A percentile compares a stretch with the other conserved stretches of the same genome.
Conservation (phyloP, 2,329 filamentous ascomycete genomes). For the Akanthomyces dipterigenus region DNA sequence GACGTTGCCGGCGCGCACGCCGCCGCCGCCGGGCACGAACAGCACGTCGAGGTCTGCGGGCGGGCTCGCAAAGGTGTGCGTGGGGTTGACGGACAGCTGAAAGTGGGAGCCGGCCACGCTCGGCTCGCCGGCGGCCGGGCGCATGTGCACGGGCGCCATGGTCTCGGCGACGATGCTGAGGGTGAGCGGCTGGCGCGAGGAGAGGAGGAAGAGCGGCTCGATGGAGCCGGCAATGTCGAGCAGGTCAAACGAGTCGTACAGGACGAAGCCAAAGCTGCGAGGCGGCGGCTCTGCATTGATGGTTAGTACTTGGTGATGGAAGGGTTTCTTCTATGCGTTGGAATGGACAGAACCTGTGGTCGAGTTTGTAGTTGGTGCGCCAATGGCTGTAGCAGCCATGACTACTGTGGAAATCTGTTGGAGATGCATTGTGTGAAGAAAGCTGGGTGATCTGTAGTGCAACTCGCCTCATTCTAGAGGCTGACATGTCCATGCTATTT, state of each 20-base stretch:
- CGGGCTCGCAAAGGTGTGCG: conserved; percentile 44
- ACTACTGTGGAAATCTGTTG: background rate
- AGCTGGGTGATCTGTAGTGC: background rate
- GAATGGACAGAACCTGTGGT: background rate
- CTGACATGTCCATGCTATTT: background rate
- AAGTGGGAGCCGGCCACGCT: conserved; percentile 24
- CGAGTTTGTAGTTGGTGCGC: background rate
- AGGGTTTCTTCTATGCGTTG: no score
- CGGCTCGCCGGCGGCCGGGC: conserved; percentile 9
- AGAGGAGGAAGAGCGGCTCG: conserved; percentile 35
- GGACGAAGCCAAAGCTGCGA: background rate
- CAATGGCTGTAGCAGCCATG: background rate
- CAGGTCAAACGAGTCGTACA: conserved; percentile 11
- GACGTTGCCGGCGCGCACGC: conserved; percentile 27
- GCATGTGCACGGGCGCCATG: conserved; percentile 32
- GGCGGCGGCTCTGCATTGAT: background rate
- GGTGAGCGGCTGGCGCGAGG: conserved; percentile 25
- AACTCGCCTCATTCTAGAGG: background rate
- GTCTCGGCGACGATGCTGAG: conserved; percentile 33
- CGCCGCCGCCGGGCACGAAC: conserved; percentile 55
- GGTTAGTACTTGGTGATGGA: no score
- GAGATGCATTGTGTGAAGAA: background rate
- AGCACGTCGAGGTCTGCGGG: conserved; percentile 47
- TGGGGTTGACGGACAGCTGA: conserved; percentile 29
- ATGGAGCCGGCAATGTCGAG: conserved; percentile 36